Percentiles rank a stretch among this genome's conserved stretches.
Conservation (phyloP, 73 alveolate genomes). For the Stentor roeselii region DNA sequence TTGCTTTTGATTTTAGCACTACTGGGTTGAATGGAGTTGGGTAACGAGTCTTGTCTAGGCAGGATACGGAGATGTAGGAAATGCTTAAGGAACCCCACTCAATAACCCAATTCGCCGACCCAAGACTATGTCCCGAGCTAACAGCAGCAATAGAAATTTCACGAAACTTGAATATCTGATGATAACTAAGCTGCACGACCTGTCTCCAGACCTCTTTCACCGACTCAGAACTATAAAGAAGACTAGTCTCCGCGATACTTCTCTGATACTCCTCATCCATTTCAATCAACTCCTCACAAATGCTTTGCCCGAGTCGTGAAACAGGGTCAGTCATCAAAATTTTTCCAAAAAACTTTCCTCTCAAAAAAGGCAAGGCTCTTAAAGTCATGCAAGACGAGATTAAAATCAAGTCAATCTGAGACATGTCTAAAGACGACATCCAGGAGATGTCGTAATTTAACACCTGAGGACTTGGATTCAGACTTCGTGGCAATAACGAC, state of each 20-base stretch:
- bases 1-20: background rate
- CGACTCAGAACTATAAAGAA: background rate
- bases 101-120: constrained; percentile 5
- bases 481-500: background rate
- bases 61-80: background rate
- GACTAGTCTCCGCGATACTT: constrained; percentile 2
- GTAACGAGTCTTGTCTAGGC: constrained; percentile 5
- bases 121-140: constrained; percentile 23
- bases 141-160: constrained; percentile 17
- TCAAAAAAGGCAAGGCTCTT: background rate
- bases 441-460: background rate
- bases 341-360: background rate
- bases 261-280: constrained; percentile 9
- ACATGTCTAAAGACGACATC: background rate
- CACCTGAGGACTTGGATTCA: background rate
- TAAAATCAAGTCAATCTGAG: background rate
- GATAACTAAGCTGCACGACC: background rate
- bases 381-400: background rate
- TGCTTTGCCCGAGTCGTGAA: background rate
- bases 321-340: constrained; percentile 25
- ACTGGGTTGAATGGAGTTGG: constrained; percentile 19
- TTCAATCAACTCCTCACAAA: constrained; percentile 12
- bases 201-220: constrained; percentile 17
- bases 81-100: background rate
- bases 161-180: background rate